Evolutionary conservation across 83 land plant species (phyloP), one percentile per base, ranked within the genome.

Genomic region (Thuja plicata): DNA sequence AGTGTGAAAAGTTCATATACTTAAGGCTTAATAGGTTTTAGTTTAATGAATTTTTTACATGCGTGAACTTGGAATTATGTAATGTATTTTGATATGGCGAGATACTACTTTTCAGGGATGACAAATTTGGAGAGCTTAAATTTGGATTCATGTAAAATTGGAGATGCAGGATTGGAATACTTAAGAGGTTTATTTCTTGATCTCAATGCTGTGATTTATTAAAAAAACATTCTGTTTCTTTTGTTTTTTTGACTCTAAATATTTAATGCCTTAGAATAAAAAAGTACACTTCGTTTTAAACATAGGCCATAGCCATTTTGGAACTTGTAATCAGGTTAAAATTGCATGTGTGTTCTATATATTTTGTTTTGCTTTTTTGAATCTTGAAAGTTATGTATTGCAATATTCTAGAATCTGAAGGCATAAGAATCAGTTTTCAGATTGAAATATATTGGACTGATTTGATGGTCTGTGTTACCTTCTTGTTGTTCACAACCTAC

Each of bases 81-180:
- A 34, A 24, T 21, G 82, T 30, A 17, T 81, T 45, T 43, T 41
- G 5, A 40, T 2, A 81, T 45, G 12, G 30, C 71, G 70, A 66
- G 73, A 45, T 48, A 24, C 71, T 73, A 34, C 54, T 88, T 37
- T 91, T 79, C 93, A 98, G 99, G 95, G 55, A 86, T 98, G 87
- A 96, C 94, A 77, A 96, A 93, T 87, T 93, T 98, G 95, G 99
- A 97, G 94, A 92, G 89, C 88, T 90, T 98, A 90, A 98, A 97
- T 88, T 89, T 98, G 91, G 99, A 98, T 88, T 97, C 99, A 0
- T 98, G 99, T 90, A 92, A 89, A 83, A 92, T 98, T 91, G 93
- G 93, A 38, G 99, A 97, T 92, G 95, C 92, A 74, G 99, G 99
- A 41, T 79, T 97, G 54, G 91, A 88, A 57, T 81, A 93, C 84